Base-by-base conservation (phyloP, 257 asterid species). In the Solanum dulcamara region DNA sequence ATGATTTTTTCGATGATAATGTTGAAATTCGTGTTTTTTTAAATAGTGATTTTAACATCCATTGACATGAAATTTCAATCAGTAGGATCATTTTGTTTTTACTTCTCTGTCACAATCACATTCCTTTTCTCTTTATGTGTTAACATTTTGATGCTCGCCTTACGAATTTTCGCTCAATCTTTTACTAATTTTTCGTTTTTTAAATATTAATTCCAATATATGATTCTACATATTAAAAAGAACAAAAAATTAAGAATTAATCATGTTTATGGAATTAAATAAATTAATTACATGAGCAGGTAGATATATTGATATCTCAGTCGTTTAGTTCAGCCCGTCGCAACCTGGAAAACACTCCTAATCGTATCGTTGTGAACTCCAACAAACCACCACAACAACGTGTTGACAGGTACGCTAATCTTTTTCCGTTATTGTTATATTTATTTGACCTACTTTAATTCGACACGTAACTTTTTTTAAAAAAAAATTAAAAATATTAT, bases 241-340 rank as follows among this genome's bases (percentile, higher is more conserved):
- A 37, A 37, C 4, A 33, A 42, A 11, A 44, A 55, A 50, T 55
- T 20, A 20, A 14, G 13, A 64, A 64, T 67, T 67, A 32, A 67
- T 32, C n/a, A 32, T 32, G 40, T 66, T 67, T 17, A 10, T 17
- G n/a, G n/a, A n/a, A n/a, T n/a, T n/a, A n/a, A n/a, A n/a, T n/a
- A n/a, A n/a, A 40, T 74, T 12, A n/a, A 72, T 38, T 38, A 70
- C 18, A 72, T 72, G 85, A 14, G 80, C 93, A 95, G 98, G 88
- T 95, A 83, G 98, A 94, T 82, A 85, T 95, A 64, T 46, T 94
- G 26, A 91, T 95, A 72, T 87, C 95, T n/a, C 96, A 93, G 79
- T 86, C 92, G 9, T 83, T 93, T 84, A 85, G 50, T 18, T 44
- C 97, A 13, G 88, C 92, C 48, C 90, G 92, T 83, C 91, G 86